phyloP scores from a whole-genome alignment of 164 flowering plant species.

The Umbellularia californica region DNA sequence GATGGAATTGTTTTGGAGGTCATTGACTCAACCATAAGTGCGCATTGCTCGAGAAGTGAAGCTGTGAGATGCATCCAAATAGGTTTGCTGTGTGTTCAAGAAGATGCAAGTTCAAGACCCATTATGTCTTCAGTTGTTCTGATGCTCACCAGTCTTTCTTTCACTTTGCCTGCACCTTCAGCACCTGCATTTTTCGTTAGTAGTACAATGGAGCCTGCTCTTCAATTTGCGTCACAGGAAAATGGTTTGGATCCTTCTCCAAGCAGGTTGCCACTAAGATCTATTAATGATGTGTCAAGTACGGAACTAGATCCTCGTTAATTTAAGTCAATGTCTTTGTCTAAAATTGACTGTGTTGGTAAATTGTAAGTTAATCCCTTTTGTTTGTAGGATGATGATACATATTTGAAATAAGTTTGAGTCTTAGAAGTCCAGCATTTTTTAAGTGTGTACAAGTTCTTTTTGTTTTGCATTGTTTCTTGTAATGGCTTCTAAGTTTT shows the following conservation, averaged over 20 bases:
- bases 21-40: background rate
- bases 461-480: no score
- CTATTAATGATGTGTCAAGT: background rate
- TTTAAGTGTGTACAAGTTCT: no score
- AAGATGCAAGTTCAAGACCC: background rate
- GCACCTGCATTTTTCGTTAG: background rate
- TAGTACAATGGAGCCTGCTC: background rate
- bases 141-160: background rate
- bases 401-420: no score
- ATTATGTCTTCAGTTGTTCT: background rate
- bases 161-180: background rate
- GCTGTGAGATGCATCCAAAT: background rate
- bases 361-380: no score
- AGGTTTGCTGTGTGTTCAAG: background rate
- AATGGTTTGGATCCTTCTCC: no score
- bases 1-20: background rate
- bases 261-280: no score
- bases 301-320: background rate
- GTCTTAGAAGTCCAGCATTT: no score
- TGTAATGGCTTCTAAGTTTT: no score
- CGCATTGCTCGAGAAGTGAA: background rate
- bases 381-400: no score
- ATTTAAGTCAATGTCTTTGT: no score
- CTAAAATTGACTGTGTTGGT: no score
- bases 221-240: no score